Evolutionary conservation across 2,329 filamentous ascomycete species (phyloP), one percentile per base, ranked within the genome.

Genomic region (Neobulgaria alba): DNA sequence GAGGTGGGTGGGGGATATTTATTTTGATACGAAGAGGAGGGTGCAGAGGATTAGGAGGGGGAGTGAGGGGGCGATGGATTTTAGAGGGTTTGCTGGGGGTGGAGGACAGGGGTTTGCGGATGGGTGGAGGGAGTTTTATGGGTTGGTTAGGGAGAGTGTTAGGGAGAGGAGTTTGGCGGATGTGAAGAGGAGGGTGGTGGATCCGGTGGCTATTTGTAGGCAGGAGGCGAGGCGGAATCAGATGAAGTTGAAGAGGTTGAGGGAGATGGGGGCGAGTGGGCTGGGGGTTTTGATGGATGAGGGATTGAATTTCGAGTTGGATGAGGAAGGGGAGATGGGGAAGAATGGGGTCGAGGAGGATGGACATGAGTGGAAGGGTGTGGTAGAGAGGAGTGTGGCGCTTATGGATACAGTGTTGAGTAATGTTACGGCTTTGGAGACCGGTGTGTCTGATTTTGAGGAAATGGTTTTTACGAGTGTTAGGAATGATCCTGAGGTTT

Each of bases 241-340:
- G 55, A 72, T 73, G 3, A 73, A 73, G 15, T 69, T 96, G 36
- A 81, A 75, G 55, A 77, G 77, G 53, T 68, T 94, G 49, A 76
- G 84, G 34, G 76, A 89, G 56, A 78, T 90, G 62, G 88, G 86
- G 41, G 86, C 90, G 2, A 89, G 85, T 55, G 85, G 86, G 1
- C 69, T 96, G 3, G 92, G 92, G 12, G 77, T 95, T 3, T 67
- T 98, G 18, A 80, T 95, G 52, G 86, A 90, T 41, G 87, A 95
- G 58, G 88, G 85, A 2, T 67, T 95, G 35, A 79, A 77, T 36
- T 79, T 85, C 52, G 73, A 73, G 32, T 67, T 73, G 15, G 71
- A 71, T 19, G 76, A 80, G 12, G 75, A 80, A 30, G 67, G 69
- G 38, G 65, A 65, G 14, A 65, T 69, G 23, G 63, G 69, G 40